Base-by-base conservation (phyloP, 1,139 yeast genomes). In the Zygoascus hellenicus region DNA sequence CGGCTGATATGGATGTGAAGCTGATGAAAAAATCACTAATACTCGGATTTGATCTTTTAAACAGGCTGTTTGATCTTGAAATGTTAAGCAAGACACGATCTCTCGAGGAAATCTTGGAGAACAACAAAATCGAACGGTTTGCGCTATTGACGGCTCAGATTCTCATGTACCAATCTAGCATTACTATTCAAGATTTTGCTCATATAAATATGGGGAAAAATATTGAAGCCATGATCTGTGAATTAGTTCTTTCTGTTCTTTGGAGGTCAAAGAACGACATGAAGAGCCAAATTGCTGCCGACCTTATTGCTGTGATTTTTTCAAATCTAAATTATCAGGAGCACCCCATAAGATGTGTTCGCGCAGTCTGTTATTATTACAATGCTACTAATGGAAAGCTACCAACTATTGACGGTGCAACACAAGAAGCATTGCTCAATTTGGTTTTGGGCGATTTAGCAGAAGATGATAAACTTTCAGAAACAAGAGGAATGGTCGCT, bases 291-390 rank as follows among this genome's bases (percentile, higher is more conserved):
- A 14, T 42, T 7, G 28, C 45, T 9, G 28, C 22, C 14, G 40
- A 34, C 34, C 40, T 42, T 9, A 26, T 36, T 7, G 28, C 28
- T 28, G 35, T 19, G 7, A 36, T 35, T 11, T 22, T 42, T 15
- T 15, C 16, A 3, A 11, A 19, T 29, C 38, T 42, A 7, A 17
- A 38, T 28, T 34, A 29, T 15, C 34, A 22, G 28, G 3, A 33
- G n/a, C 31, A 42, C 19, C 40, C 45, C 11, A 28, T 34, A 11
- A 31, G 45, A 35, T 42, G 39, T 17, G 28, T 30, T 26, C 38
- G 45, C 9, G 45, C 45, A 6, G 39, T 28, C 5, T 22, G 35
- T 9, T 42, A 35, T 29, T 42, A 29, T 11, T 42, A 42, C 17
- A 38, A 38, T 16, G 42, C 42, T 13, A 38, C 16, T 13, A 30